Evolutionary conservation across 192 early-diverging fungal species (phyloP), one percentile per base, ranked within the genome.

Genomic region (Podila verticillata): DNA sequence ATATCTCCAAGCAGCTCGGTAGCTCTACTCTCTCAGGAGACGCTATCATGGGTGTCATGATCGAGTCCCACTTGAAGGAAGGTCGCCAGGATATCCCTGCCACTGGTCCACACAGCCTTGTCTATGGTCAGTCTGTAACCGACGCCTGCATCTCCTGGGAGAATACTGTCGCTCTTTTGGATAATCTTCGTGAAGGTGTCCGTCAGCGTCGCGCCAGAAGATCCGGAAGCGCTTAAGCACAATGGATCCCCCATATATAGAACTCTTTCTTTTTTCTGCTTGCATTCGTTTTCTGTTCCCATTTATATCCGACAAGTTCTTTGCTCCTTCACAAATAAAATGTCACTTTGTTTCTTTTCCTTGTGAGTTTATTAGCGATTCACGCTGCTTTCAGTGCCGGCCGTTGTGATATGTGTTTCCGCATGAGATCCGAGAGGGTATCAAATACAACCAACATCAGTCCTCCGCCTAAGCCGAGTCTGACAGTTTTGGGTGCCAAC

Each of bases 71-170:
- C 68, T 81, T 99, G 59, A 89, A 92, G 32, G 96, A 98, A 84
- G 98, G 96, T 57, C 86, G 84, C 68, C 92, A 93, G 85, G 90
- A 86, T 82, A 93, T 95, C 75, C 92, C 95, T 47, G 74, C 69
- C 19, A 88, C 92, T 57, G 96, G 95, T 36, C 87, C 91, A 22
- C 86, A 91, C 60, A 84, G 85, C 57, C 88, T 97, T 34, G 87
- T 87, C 67, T 97, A 98, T 78, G 97, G 96, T n/a, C 88, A 95
- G 64, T 94, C 92, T 28, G 89, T 98, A 64, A 97, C 97, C 29
- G 97, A 98, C 84, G 95, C 94, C 6, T 98, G 96, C 77, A 93
- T 98, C 77, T 84, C 89, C 63, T 99, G 95, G 95, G 95, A 96
- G 32, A 89, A 91, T 68, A 99, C 97, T 0, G 91, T 93, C 15